These are phyloP conservation scores for Dicorynia guianensis DNA, from an alignment of 306 rosid species.

Conservation along the genomic window DNA sequence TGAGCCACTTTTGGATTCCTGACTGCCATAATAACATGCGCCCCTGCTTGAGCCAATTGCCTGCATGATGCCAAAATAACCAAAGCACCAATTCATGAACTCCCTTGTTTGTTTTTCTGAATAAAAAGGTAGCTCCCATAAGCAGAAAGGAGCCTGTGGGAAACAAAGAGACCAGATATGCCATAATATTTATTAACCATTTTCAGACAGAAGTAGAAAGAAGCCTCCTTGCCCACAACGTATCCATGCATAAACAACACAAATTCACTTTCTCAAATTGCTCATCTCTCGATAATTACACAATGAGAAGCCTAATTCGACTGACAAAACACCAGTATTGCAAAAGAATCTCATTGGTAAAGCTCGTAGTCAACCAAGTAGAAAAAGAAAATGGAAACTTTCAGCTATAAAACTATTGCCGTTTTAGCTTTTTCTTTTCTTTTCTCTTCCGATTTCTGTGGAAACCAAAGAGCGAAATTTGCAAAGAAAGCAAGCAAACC, in stretches of 20 bases:
- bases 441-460: neutral
- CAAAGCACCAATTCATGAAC: conserved; percentile 9
- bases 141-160: neutral
- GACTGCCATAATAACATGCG: conserved; percentile 98
- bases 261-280: conserved; percentile 10
- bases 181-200: conserved; percentile 14
- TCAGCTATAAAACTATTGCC: neutral
- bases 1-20: conserved; percentile 85
- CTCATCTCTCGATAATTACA: neutral
- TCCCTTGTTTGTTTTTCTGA: neutral
- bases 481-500: conserved; percentile 45
- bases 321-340: neutral
- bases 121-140: conserved; percentile 15
- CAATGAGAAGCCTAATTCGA: conserved; percentile 6
- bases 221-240: neutral
- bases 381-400: neutral
- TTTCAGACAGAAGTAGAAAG: conserved; percentile 18
- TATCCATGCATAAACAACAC: neutral
- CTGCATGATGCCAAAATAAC: conserved; percentile 52
- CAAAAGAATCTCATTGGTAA: too few relatives aligned
- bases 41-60: conserved; percentile 96
- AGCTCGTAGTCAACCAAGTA: neutral
- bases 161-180: neutral
- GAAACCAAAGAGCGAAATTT: neutral
- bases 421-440: neutral